phyloP scores from a whole-genome alignment of 2,329 filamentous ascomycete species.

The Aspergillus transmontanensis region DNA sequence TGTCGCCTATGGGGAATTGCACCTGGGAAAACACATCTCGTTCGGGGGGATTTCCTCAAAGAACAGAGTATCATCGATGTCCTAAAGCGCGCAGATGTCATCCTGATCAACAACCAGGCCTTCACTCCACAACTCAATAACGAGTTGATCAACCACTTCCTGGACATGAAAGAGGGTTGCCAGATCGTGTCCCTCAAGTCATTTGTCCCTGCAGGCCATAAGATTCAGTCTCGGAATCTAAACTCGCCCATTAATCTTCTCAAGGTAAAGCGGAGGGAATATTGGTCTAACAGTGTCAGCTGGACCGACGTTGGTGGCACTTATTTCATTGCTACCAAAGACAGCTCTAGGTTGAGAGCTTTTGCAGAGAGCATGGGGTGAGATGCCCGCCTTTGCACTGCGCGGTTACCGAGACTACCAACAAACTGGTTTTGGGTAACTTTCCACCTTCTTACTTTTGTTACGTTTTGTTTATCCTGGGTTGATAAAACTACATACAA shows the following conservation, averaged over 20 bases:
- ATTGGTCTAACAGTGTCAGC: slow-evolving; percentile 73
- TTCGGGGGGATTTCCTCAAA: slow-evolving; percentile 81
- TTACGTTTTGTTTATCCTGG: not conserved
- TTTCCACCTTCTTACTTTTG: not conserved
- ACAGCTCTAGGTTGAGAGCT: slow-evolving; percentile 56
- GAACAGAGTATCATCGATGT: slow-evolving; percentile 70
- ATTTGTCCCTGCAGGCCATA: slow-evolving; percentile 80
- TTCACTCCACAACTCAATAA: slow-evolving; percentile 89
- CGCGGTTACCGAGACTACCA: not conserved
- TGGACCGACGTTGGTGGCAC: slow-evolving; percentile 84
- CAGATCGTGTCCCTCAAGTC: slow-evolving; percentile 89
- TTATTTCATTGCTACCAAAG: slow-evolving; percentile 87
- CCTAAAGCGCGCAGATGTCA: slow-evolving; percentile 85
- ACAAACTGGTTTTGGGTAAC: not conserved
- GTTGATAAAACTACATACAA: slow-evolving; percentile 6
- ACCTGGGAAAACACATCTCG: slow-evolving; percentile 76
- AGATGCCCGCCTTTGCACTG: slow-evolving; percentile 5
- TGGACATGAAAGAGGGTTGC: slow-evolving; percentile 89
- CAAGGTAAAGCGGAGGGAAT: slow-evolving; percentile 72
- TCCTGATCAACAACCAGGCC: slow-evolving; percentile 97
- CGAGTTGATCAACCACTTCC: slow-evolving; percentile 80
- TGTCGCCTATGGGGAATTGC: slow-evolving; percentile 87
- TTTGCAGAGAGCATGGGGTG: slow-evolving; percentile 47
- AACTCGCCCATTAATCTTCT: slow-evolving; percentile 82
- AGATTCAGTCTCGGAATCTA: slow-evolving; percentile 71